These are phyloP conservation scores for Ophiocordyceps camponoti-floridani DNA, from an alignment of 2,329 filamentous ascomycete genomes.

Conservation along the genomic window DNA sequence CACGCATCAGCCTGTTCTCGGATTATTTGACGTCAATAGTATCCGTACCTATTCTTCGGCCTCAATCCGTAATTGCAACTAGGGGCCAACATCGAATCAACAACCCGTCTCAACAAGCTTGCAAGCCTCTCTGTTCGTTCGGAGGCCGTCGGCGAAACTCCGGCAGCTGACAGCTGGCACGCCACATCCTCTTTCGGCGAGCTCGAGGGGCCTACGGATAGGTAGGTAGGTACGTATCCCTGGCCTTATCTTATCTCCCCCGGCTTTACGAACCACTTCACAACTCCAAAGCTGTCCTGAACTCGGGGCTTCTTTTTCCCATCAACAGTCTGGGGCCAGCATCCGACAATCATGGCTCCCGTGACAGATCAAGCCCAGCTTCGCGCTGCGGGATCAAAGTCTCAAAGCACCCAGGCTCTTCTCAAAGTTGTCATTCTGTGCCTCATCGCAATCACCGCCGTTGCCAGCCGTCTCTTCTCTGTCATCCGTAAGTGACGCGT, in stretches of 20 bases:
- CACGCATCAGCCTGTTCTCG: too few relatives aligned
- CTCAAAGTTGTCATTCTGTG: constrained; percentile 78
- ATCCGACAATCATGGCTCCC: constrained; percentile 20
- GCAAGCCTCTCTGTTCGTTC: background rate
- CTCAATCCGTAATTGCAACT: background rate
- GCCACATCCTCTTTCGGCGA: background rate
- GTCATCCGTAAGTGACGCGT: constrained; percentile 63
- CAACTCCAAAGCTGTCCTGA: constrained; percentile 1
- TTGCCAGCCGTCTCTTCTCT: constrained; percentile 90
- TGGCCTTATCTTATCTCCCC: background rate
- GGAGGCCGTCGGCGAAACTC: background rate
- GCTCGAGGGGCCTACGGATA: background rate
- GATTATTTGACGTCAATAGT: too few relatives aligned
- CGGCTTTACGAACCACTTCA: background rate
- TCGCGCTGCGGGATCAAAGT: constrained; percentile 57
- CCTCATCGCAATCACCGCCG: constrained; percentile 78
- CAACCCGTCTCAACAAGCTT: background rate
- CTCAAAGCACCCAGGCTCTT: constrained; percentile 66
- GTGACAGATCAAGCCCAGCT: constrained; percentile 24
- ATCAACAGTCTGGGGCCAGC: constrained; percentile 11
- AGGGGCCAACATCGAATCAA: background rate
- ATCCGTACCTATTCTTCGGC: too few relatives aligned
- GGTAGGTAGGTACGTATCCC: background rate
- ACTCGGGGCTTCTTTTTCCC: constrained; percentile 9
- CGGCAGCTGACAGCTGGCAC: background rate